Base-by-base conservation (phyloP, 768 basidiomycete species). In the Podaxis carcinomalis region DNA sequence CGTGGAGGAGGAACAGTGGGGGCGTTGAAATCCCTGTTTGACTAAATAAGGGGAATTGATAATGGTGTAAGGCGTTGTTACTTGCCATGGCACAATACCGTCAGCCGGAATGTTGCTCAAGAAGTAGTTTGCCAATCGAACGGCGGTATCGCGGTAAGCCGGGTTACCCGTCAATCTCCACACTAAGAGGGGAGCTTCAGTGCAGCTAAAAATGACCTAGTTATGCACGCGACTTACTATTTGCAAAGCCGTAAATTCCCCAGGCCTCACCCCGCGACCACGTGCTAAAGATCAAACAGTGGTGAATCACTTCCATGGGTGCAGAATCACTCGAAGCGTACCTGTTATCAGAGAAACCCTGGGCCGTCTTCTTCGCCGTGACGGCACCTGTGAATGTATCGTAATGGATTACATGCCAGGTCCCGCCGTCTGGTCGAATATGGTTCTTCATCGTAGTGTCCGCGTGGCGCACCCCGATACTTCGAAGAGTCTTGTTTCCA, bases 241-340 rank as follows among this genome's bases (percentile, higher is more conserved):
- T 87, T 0, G 86, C 82, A 68, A 84, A 90, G 0, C 87, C 87
- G 64, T 85, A 86, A 28, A 89, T 78, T 1, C 79, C 88, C 88
- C 88, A 90, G 13, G 84, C 81, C 68, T 91, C 85, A 6, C 88
- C 88, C 32, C 89, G 83, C 50, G 85, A 81, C 89, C 89, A 90
- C 5, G 89, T 90, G 68, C 86, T 89, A 32, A 21, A 21, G 47
- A 40, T 51, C 36, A 40, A 40, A 25, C 10, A 9, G 19, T 28
- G 37, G 6, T 7, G 42, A 32, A 32, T 32, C 32, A 32, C 32
- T 32, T 32, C 28, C 32, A 9, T 2, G 6, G 7, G 32, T 7
- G 9, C 6, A 32, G 32, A 32, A 32, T 32, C 32, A 2, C 6
- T 32, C 9, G 32, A 2, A 0, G 7, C 32, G 40, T 75, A 59